Conservation (phyloP, 768 basidiomycete species). For the Tulasnella sp. region DNA sequence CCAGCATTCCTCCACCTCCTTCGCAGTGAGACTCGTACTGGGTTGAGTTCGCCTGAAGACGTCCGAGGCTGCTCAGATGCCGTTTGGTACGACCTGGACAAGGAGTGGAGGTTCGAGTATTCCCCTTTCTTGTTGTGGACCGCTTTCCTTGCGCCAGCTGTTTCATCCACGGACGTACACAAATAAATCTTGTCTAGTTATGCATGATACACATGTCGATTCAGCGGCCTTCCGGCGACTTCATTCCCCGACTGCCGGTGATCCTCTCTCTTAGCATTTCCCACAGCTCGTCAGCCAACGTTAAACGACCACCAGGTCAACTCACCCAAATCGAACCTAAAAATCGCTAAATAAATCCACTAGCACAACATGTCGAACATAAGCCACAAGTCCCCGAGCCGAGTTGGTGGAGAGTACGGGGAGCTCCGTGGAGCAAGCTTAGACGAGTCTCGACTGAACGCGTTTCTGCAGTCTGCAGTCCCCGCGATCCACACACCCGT, state of each 20-base stretch:
- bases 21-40: too few relatives aligned
- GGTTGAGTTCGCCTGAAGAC: too few relatives aligned
- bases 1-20: too few relatives aligned
- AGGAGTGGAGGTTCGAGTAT: neutral
- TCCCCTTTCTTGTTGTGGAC: neutral
- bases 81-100: neutral
- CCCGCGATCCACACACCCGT: conserved; percentile 50
- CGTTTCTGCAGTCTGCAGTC: conserved; percentile 50
- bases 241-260: neutral
- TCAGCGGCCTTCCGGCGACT: neutral
- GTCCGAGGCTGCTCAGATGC: neutral
- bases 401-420: conserved; percentile 64
- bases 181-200: neutral
- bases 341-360: too few relatives aligned
- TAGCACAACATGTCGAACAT: neutral
- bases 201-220: neutral
- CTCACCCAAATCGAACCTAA: too few relatives aligned
- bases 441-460: conserved; percentile 49
- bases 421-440: conserved; percentile 50
- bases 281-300: neutral
- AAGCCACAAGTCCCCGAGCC: neutral
- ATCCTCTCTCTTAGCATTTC: neutral
- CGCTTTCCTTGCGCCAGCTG: too few relatives aligned
- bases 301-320: neutral
- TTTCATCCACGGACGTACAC: neutral